Conservation (phyloP, 139 green algal species). For the Pseudopediastrum boryanum region DNA sequence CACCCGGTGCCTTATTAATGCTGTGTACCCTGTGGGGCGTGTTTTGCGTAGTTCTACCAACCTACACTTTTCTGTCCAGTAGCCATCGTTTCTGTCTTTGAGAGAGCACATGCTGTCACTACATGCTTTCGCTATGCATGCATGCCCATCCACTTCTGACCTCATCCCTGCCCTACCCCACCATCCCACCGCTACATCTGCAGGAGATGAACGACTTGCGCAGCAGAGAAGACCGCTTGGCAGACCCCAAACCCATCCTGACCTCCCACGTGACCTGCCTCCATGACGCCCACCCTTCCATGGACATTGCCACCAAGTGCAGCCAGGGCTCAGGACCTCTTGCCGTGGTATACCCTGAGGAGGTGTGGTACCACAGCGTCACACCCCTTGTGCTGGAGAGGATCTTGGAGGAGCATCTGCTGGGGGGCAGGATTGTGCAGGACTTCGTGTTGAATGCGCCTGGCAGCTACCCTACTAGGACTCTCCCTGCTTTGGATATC, state of each 20-base stretch:
- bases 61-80: too few relatives aligned
- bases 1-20: too few relatives aligned
- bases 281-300: not conserved
- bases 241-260: slow-evolving; percentile 27
- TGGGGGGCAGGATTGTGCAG: slow-evolving; percentile 12
- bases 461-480: not conserved
- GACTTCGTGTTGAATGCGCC: slow-evolving; percentile 20
- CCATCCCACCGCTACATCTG: not conserved
- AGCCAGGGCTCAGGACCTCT: slow-evolving; percentile 34
- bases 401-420: slow-evolving; percentile 35
- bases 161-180: not conserved
- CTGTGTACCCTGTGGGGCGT: not conserved
- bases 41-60: too few relatives aligned
- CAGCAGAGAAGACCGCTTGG: not conserved
- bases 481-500: slow-evolving; percentile 18
- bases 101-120: not conserved
- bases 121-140: not conserved
- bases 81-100: not conserved
- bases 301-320: slow-evolving; percentile 1
- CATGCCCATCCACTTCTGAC: not conserved
- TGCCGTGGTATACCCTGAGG: slow-evolving; percentile 29
- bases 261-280: slow-evolving; percentile 16
- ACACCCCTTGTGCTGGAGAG: slow-evolving; percentile 32
- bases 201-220: slow-evolving; percentile 33
- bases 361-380: slow-evolving; percentile 24